A percentile compares a stretch with the other conserved stretches of the same genome.
These are phyloP conservation scores for Psilocybe subaeruginosa DNA, from an alignment of 768 basidiomycete genomes.

Conservation along the genomic window DNA sequence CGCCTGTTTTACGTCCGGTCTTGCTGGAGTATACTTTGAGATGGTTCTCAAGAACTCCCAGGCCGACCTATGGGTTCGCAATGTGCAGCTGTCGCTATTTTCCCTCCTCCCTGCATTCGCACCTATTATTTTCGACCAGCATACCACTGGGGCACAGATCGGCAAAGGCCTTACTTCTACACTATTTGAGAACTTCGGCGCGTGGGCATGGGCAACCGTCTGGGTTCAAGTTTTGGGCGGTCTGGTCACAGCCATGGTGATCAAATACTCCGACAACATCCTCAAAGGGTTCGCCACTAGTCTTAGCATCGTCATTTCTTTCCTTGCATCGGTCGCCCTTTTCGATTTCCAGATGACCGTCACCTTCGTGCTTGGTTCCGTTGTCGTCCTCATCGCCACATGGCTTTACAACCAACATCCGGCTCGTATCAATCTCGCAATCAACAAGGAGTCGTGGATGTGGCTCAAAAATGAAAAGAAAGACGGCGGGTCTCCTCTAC, in stretches of 20 bases:
- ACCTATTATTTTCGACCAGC: constrained; percentile 67
- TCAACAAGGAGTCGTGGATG: constrained; percentile 21
- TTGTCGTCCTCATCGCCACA: constrained; percentile 84
- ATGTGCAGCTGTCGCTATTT: constrained; percentile 94
- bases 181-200: constrained; percentile 85
- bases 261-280: constrained; percentile 92
- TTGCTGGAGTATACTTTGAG: constrained; percentile 98
- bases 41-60: constrained; percentile 93
- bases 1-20: constrained; percentile 94
- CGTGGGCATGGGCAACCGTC: constrained; percentile 92
- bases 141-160: constrained; percentile 15
- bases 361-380: constrained; percentile 83
- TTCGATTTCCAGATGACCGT: constrained; percentile 89
- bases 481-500: constrained; percentile 17
- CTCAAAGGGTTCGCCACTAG: constrained; percentile 96
- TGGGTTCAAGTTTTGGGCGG: constrained; percentile 90
- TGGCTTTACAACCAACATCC: constrained; percentile 88
- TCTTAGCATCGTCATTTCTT: constrained; percentile 92
- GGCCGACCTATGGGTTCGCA: constrained; percentile 94
- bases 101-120: constrained; percentile 87
- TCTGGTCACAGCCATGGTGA: constrained; percentile 89
- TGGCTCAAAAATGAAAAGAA: constrained; percentile 31
- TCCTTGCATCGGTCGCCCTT: constrained; percentile 87
- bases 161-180: constrained; percentile 45
- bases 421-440: constrained; percentile 24